These are phyloP conservation scores for Neostapfia colusana DNA, from an alignment of 176 grass and related monocot species.

Conservation along the genomic window DNA sequence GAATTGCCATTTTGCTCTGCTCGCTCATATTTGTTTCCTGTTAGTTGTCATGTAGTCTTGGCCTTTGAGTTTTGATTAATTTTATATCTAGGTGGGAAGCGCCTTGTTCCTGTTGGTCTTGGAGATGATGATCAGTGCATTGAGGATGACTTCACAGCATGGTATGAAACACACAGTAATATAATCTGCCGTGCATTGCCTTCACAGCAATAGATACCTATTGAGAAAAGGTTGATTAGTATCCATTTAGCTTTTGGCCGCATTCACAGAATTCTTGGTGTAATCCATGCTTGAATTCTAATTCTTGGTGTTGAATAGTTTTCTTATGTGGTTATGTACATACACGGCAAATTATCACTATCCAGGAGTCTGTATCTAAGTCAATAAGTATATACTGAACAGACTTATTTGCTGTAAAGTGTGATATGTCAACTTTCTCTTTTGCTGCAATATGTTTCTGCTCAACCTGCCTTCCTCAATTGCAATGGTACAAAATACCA, in stretches of 20 bases:
- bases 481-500: too few relatives aligned
- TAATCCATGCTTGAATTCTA: neutral
- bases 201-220: neutral
- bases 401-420: too few relatives aligned
- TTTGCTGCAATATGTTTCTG: too few relatives aligned
- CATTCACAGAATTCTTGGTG: neutral
- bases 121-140: conserved; percentile 99
- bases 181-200: neutral
- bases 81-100: conserved; percentile 68
- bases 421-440: too few relatives aligned
- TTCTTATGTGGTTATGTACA: neutral
- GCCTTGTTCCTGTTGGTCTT: conserved; percentile 71
- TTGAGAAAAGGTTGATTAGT: neutral
- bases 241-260: conserved; percentile 13
- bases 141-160: conserved; percentile 87
- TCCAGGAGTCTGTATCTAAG: neutral
- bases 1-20: neutral
- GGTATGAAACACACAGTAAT: conserved; percentile 42
- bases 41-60: neutral
- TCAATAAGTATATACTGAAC: too few relatives aligned
- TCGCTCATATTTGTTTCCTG: neutral
- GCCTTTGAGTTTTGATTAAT: conserved; percentile 9
- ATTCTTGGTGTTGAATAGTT: conserved; percentile 4
- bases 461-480: too few relatives aligned
- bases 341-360: conserved; percentile 6